Percentiles rank a stretch among this genome's conserved stretches.
Evolutionary conservation across 73 alveolate species (phyloP).

Genomic region (Paramecium tetraurelia): DNA sequence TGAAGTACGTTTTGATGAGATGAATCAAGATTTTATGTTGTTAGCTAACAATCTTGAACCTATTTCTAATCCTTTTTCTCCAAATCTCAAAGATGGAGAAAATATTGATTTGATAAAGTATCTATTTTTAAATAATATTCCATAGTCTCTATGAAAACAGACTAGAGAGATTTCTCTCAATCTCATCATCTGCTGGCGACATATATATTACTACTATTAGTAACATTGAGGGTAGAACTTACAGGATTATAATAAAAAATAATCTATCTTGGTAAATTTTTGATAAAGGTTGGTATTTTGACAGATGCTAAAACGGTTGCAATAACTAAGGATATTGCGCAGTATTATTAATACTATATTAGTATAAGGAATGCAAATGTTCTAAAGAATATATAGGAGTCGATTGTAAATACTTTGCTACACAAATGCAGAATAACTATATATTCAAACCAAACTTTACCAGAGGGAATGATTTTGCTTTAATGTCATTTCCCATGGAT

Average conservation of each 20-base stretch:
- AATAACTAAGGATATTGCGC: background rate
- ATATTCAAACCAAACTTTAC: no score
- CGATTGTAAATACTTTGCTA: background rate
- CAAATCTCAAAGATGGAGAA: background rate
- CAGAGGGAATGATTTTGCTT: no score
- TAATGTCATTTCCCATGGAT: no score
- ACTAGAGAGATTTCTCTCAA: background rate
- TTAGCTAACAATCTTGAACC: background rate
- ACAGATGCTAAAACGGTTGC: background rate
- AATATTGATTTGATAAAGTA: background rate
- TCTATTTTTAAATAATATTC: background rate
- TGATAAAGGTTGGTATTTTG: no score
- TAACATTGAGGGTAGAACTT: background rate
- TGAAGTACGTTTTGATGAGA: background rate
- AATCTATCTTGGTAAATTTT: no score
- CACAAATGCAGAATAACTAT: no score
- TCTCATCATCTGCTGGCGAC: background rate
- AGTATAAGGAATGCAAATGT: background rate
- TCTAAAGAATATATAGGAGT: background rate
- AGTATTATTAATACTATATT: background rate
- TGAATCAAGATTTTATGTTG: background rate
- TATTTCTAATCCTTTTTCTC: background rate
- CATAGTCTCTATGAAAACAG: background rate
- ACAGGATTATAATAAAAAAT: background rate
- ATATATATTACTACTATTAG: background rate